Base-by-base conservation (phyloP, 192 early-diverging fungal species). In the Allomyces arbusculus region DNA sequence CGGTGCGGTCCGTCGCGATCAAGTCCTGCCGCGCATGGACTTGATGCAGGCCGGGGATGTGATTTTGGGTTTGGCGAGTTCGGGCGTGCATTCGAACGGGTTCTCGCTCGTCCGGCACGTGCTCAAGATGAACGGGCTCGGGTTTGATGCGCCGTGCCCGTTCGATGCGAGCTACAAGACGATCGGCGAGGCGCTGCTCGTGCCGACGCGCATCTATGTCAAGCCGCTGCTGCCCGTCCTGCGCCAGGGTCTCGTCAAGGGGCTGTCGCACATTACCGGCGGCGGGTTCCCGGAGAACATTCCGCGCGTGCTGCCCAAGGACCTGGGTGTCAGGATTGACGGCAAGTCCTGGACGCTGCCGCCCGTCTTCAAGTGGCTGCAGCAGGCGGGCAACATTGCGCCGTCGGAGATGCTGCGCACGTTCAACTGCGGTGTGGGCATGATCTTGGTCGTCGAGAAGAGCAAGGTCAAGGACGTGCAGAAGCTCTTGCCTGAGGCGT, bases 341-440 rank as follows among this genome's bases (percentile, higher is more conserved):
- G 89, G 90, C 2, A 67, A 70, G 1, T 62, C 80, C 1, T 99
- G 90, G 86, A 78, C 80, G 61, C 79, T 97, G 67, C 91, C 89
- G 23, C 76, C 84, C n/a, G 90, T 97, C 63, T 99, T 99, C 80
- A 82, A 84, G 72, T 99, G 96, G 96, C 69, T 97, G 66, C 89
- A 90, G 79, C 70, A 77, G 64, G 79, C 86, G 23, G 96, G 96
- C 61, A 82, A 88, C 65, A 75, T 93, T 25, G 80, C 82, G 3
- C 78, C 83, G 66, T 74, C 81, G 79, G 95, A 99, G 74, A 86
- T 99, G 80, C 86, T 91, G 9, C 83, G 96, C 63, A 97, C 96
- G 0, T 99, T 99, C 81, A 99, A 99, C 86, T 96, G 94, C 74
- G 96, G 96, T 68, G 90, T 99, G 68, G 96, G 96, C 66, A 96